Conservation (phyloP, 495 filamentous ascomycete genomes). For the Podospora conica region DNA sequence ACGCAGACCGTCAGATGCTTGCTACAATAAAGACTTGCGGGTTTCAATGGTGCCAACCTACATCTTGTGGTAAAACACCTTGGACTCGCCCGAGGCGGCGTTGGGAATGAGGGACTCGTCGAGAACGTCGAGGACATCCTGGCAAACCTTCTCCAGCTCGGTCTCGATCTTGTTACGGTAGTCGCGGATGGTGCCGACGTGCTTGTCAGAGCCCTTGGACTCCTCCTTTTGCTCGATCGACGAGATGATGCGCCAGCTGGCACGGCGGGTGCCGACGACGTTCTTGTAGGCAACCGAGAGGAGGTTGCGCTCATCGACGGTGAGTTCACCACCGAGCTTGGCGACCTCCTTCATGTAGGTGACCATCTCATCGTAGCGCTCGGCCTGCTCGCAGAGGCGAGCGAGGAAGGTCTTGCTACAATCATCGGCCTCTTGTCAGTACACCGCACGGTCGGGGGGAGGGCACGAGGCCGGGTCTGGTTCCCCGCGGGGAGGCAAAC, state of each 20-base stretch:
- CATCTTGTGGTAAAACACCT: conserved; percentile 99
- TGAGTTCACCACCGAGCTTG: conserved; percentile 95
- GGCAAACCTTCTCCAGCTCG: conserved; percentile 96
- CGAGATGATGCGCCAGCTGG: conserved; percentile 99
- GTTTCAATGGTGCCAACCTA: conserved; percentile 34
- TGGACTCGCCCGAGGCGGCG: conserved; percentile 96
- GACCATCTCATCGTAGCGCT: conserved; percentile 99
- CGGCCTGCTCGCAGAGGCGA: conserved; percentile 99
- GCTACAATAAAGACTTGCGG: not conserved
- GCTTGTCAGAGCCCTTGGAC: conserved; percentile 97
- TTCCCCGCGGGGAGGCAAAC: conserved; percentile 18
- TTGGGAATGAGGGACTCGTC: conserved; percentile 95
- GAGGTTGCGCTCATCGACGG: conserved; percentile 98
- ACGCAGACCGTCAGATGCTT: not conserved
- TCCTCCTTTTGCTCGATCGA: conserved; percentile 99
- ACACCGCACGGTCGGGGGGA: conserved; percentile 1
- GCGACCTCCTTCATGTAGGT: conserved; percentile 99
- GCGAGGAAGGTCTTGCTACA: conserved; percentile 99
- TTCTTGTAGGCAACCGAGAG: conserved; percentile 99
- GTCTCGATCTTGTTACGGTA: conserved; percentile 99
- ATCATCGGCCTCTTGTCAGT: conserved; percentile 26
- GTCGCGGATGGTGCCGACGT: conserved; percentile 89
- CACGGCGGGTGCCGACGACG: conserved; percentile 96
- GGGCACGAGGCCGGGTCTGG: conserved; percentile 5
- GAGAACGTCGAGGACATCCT: conserved; percentile 95